These are phyloP conservation scores for Fomitopsis pinicola DNA, from an alignment of 1,284 basidiomycete species.

Conservation along the genomic window DNA sequence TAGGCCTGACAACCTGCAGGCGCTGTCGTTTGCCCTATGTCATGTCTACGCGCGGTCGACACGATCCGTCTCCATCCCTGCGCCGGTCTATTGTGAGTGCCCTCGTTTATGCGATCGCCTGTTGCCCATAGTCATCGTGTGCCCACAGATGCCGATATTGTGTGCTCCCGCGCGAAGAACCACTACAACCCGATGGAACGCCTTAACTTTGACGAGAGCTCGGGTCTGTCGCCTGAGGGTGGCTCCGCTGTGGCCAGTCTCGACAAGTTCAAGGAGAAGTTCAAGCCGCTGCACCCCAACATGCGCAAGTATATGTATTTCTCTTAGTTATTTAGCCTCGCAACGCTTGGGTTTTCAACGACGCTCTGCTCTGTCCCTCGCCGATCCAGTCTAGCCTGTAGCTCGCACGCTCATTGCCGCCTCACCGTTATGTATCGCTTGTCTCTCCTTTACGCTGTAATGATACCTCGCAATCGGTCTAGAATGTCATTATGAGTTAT, in stretches of 20 bases:
- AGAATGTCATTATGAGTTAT: background rate
- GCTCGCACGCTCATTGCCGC: background rate
- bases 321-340: background rate
- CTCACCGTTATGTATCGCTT: background rate
- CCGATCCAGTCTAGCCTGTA: background rate
- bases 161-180: constrained; percentile 76
- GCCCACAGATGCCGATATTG: constrained; percentile 70
- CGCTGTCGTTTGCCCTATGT: constrained; percentile 71
- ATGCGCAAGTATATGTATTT: constrained; percentile 56
- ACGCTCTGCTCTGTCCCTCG: background rate
- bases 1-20: constrained; percentile 64
- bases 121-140: constrained; percentile 2
- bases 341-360: background rate
- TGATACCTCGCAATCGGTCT: background rate
- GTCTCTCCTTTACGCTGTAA: background rate
- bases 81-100: constrained; percentile 77
- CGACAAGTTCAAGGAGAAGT: constrained; percentile 48
- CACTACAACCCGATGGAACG: constrained; percentile 65
- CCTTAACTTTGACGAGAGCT: constrained; percentile 48
- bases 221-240: constrained; percentile 39
- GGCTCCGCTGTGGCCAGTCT: constrained; percentile 40
- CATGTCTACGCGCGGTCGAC: constrained; percentile 82
- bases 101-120: constrained; percentile 6
- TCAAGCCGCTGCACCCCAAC: constrained; percentile 50
- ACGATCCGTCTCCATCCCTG: constrained; percentile 79